phyloP scores from a whole-genome alignment of 768 basidiomycete species.

The Boletus subcaerulescens region DNA sequence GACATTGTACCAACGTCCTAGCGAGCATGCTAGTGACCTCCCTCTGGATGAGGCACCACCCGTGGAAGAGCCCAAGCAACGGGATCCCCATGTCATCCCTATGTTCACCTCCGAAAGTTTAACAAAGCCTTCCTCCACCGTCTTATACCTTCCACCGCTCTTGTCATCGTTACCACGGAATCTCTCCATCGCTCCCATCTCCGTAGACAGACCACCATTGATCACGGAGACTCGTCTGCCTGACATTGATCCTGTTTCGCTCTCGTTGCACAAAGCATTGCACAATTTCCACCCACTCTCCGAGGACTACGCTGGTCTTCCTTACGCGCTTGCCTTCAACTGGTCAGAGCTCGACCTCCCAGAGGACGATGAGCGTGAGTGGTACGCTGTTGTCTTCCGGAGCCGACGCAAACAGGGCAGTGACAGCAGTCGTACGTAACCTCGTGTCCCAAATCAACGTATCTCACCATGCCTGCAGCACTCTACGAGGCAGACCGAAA shows the following conservation, averaged over 20 bases:
- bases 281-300: constrained; percentile 68
- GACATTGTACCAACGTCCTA: background rate
- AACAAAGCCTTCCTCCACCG: constrained; percentile 39
- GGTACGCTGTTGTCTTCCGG: constrained; percentile 92
- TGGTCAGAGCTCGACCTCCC: constrained; percentile 74
- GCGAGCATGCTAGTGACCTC: background rate
- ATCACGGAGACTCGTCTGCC: constrained; percentile 76
- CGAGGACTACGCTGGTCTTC: constrained; percentile 54
- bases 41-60: background rate
- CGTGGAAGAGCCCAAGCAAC: constrained; percentile 9
- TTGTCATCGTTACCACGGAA: constrained; percentile 68
- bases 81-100: constrained; percentile 57
- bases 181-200: constrained; percentile 26
- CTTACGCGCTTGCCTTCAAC: constrained; percentile 84
- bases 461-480: constrained; percentile 38
- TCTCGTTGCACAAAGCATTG: constrained; percentile 83
- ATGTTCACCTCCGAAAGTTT: constrained; percentile 41
- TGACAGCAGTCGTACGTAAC: constrained; percentile 56
- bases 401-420: constrained; percentile 71
- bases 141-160: constrained; percentile 83
- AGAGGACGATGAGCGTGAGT: constrained; percentile 72
- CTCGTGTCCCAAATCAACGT: background rate
- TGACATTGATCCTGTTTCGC: constrained; percentile 78
- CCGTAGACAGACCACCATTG: constrained; percentile 41
- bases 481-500: constrained; percentile 83